Evolutionary conservation across 2,329 filamentous ascomycete species (phyloP).

Genomic region (Trichoderma lentiforme): DNA sequence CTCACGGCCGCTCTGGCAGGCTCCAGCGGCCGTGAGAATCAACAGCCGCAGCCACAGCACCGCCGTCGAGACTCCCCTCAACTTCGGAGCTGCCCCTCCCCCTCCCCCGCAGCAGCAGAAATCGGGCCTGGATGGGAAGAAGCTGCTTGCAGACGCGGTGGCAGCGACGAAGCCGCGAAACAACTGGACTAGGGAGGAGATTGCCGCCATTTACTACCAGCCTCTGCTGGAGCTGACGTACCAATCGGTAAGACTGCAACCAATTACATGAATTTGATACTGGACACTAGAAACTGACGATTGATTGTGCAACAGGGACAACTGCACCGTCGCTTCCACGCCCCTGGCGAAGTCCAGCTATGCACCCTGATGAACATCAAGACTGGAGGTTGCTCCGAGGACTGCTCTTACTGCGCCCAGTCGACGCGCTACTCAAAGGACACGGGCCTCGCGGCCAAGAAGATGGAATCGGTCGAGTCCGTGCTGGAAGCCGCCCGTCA

Average conservation of each 20-base stretch:
- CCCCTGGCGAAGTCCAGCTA: constrained; percentile 79
- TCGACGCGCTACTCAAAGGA: constrained; percentile 76
- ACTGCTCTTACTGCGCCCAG: constrained; percentile 91
- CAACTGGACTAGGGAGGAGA: constrained; percentile 79
- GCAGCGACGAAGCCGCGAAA: constrained; percentile 60
- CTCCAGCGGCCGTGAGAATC: constrained; percentile 5
- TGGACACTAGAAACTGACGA: neutral
- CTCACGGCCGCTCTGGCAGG: neutral
- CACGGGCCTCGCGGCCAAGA: constrained; percentile 74
- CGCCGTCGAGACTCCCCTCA: constrained; percentile 13
- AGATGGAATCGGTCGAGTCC: constrained; percentile 73
- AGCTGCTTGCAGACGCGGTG: constrained; percentile 51
- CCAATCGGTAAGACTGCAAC: constrained; percentile 57
- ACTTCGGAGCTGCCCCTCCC: constrained; percentile 10
- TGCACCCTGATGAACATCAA: constrained; percentile 98
- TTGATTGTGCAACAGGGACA: constrained; percentile 50
- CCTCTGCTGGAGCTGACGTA: constrained; percentile 76
- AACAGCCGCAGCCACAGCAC: constrained; percentile 16
- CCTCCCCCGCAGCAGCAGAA: constrained; percentile 14
- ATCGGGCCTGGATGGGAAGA: constrained; percentile 23
- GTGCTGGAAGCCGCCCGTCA: constrained; percentile 74
- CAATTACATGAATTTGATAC: neutral
- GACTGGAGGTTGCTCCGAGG: constrained; percentile 85
- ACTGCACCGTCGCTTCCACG: constrained; percentile 81
- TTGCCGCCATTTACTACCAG: constrained; percentile 75